A percentile compares a stretch with the other conserved stretches of the same genome.
These are phyloP conservation scores for Extremus antarcticus DNA, from an alignment of 495 filamentous ascomycete genomes.

Conservation along the genomic window DNA sequence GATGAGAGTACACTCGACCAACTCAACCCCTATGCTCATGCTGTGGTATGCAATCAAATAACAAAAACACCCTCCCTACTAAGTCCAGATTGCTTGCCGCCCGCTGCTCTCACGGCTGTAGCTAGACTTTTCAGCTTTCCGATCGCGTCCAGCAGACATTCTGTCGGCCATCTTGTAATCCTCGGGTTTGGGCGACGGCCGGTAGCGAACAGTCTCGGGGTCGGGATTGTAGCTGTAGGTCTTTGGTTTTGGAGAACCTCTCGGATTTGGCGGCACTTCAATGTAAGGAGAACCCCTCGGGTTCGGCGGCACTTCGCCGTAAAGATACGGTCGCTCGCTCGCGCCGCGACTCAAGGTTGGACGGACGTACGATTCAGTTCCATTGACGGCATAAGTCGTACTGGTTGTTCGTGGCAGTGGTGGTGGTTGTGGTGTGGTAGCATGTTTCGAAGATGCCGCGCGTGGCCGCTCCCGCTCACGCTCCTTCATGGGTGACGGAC, in stretches of 20 bases:
- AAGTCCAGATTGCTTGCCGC: not conserved
- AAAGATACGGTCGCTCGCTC: not conserved
- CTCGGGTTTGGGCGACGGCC: too few relatives aligned
- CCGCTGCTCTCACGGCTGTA: not conserved
- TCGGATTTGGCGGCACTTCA: too few relatives aligned
- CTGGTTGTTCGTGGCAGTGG: conserved; percentile 6
- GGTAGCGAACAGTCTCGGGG: too few relatives aligned
- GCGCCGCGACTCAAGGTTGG: conserved; percentile 2
- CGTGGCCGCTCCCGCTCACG: not conserved
- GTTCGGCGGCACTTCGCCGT: conserved; percentile 14
- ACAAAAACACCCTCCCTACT: not conserved
- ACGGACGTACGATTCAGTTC: not conserved
- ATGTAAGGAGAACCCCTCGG: too few relatives aligned
- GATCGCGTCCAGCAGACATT: not conserved
- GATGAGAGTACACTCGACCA: not conserved
- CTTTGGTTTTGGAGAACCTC: too few relatives aligned
- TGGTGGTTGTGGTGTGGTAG: not conserved
- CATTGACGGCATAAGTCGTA: conserved; percentile 4
- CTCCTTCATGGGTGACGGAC: conserved; percentile 9
- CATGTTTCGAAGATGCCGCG: not conserved
- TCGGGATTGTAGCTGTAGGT: too few relatives aligned
- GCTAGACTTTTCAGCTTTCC: not conserved
- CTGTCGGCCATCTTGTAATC: too few relatives aligned
- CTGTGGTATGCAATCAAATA: not conserved
- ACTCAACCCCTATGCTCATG: not conserved